Evolutionary conservation across 2,329 filamentous ascomycete genomes (phyloP).

Genomic region (Aspergillus brunneoviolaceus): DNA sequence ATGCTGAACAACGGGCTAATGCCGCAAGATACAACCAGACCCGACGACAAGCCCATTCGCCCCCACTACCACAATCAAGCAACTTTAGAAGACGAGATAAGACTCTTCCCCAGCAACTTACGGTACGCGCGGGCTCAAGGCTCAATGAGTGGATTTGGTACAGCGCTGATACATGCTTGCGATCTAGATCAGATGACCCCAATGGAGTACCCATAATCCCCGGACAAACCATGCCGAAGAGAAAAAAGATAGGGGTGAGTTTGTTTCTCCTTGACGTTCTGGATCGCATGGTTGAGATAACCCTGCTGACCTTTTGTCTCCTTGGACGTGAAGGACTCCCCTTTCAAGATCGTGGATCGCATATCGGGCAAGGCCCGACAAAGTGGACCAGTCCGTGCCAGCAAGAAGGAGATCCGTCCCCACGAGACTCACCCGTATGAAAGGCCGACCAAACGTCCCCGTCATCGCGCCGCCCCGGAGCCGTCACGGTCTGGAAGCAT

Average conservation of each 20-base stretch:
- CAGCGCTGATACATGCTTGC: neutral
- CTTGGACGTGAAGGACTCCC: constrained; percentile 4
- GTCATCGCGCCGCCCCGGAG: constrained; percentile 21
- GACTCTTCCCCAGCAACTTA: neutral
- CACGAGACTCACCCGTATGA: constrained; percentile 2
- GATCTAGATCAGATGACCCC: constrained; percentile 11
- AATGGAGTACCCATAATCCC: constrained; percentile 29
- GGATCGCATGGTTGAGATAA: too few species aligned
- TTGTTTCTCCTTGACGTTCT: neutral
- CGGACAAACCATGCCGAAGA: constrained; percentile 22
- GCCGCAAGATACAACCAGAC: neutral
- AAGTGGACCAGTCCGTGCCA: constrained; percentile 35
- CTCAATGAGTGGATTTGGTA: neutral
- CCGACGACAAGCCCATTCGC: neutral
- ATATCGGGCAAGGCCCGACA: constrained; percentile 27
- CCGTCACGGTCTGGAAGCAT: neutral
- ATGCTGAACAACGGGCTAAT: neutral
- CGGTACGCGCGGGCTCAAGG: neutral
- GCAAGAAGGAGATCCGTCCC: constrained; percentile 15
- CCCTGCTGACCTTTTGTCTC: neutral
- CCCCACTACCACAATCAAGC: neutral
- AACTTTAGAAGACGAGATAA: neutral
- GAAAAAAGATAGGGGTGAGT: constrained; percentile 23
- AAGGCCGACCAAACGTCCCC: constrained; percentile 28
- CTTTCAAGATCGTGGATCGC: constrained; percentile 26